phyloP scores from a whole-genome alignment of 345 rosid species.

The Eucalyptus sp. region DNA sequence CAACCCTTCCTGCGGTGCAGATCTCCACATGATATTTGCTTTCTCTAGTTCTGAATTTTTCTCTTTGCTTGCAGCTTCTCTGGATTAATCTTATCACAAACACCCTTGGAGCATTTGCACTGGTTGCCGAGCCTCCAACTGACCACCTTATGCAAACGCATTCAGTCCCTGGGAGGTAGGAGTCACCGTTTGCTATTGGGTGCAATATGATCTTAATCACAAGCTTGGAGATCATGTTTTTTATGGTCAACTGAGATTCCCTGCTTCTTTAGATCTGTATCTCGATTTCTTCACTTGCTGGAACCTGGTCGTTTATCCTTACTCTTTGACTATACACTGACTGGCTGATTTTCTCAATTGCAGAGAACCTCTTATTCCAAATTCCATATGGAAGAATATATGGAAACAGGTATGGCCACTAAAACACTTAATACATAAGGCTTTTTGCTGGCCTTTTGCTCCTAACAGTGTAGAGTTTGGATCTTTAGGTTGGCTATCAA shows the following conservation, averaged over 20 bases:
- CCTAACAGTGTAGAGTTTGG: neutral
- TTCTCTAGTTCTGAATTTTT: neutral
- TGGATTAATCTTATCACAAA: slow-evolving; percentile 99
- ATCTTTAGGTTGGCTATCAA: slow-evolving; percentile 72
- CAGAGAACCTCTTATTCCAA: slow-evolving; percentile 96
- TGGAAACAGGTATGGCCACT: slow-evolving; percentile 51
- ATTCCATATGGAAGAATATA: slow-evolving; percentile 97
- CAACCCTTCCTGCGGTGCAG: neutral
- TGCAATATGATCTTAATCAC: neutral
- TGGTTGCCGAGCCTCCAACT: slow-evolving; percentile 98
- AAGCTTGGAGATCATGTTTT: neutral
- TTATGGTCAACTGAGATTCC: too few species aligned
- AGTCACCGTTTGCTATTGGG: neutral
- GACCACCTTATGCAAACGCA: slow-evolving; percentile 87
- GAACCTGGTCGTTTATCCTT: neutral
- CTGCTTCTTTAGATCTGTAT: neutral
- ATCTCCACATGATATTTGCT: neutral
- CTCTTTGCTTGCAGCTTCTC: slow-evolving; percentile 44
- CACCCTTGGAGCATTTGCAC: slow-evolving; percentile 93
- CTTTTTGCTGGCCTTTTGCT: neutral
- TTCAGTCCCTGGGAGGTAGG: slow-evolving; percentile 91
- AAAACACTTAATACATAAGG: neutral
- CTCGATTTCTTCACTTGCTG: neutral
- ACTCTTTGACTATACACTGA: neutral
- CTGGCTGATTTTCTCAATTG: neutral